Percentiles rank a stretch among this genome's conserved stretches.
Evolutionary conservation across 108 stramenopile genomes (phyloP).

Genomic region (Tribonema minus): DNA sequence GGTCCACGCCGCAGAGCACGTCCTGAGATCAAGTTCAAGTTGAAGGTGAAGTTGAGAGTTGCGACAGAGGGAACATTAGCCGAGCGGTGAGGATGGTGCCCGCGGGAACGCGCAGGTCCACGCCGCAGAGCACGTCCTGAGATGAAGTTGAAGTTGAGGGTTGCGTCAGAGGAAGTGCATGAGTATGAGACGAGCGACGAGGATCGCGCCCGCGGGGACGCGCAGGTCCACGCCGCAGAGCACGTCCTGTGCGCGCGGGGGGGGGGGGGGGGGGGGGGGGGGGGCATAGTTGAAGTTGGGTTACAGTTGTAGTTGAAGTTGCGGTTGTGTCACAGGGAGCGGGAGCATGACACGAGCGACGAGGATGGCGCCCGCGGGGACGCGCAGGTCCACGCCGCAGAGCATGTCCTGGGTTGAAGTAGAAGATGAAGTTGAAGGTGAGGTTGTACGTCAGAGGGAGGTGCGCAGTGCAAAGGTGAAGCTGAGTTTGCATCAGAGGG

Average conservation of each 20-base stretch:
- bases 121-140: conserved; percentile 61
- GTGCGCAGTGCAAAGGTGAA: no score
- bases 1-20: conserved; percentile 67
- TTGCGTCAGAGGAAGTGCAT: not conserved
- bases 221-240: conserved; percentile 67
- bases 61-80: not conserved
- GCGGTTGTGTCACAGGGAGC: no score
- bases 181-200: conserved; percentile 47
- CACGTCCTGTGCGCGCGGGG: conserved; percentile 41
- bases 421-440: not conserved
- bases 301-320: no score
- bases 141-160: not conserved
- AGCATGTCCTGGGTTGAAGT: conserved; percentile 26
- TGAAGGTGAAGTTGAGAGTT: not conserved
- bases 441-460: not conserved
- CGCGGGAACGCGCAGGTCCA: conserved; percentile 65
- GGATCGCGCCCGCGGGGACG: conserved; percentile 69
- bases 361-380: no score
- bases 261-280: not conserved
- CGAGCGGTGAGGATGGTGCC: conserved; percentile 70
- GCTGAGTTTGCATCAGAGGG: no score
- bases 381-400: no score
- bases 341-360: no score
- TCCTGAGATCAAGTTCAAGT: conserved; percentile 5
- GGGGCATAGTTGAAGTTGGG: not conserved